phyloP scores from a whole-genome alignment of 768 basidiomycete species.

The Russula olivacea region DNA sequence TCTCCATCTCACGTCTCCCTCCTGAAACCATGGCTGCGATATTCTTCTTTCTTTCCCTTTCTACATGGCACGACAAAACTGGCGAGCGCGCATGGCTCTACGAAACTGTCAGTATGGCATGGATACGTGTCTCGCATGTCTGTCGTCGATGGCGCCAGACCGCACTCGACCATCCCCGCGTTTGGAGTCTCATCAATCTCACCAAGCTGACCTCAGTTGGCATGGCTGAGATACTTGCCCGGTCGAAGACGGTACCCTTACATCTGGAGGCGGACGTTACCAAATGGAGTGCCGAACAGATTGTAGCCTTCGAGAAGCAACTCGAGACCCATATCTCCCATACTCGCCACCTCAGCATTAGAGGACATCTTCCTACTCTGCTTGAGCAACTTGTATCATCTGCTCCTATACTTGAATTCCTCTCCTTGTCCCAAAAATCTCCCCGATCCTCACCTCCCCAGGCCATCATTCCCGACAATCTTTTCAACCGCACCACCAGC shows the following conservation, averaged over 20 bases:
- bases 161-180: conserved; percentile 6
- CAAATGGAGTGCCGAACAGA: not conserved
- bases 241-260: conserved; percentile 10
- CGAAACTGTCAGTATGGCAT: not conserved
- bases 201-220: not conserved
- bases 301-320: not conserved
- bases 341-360: not conserved
- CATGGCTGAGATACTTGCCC: conserved; percentile 6
- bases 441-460: too few species aligned
- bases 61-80: too few species aligned
- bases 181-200: conserved; percentile 17
- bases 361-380: not conserved
- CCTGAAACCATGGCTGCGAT: too few species aligned
- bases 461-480: not conserved
- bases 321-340: conserved; percentile 5
- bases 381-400: not conserved
- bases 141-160: conserved; percentile 22
- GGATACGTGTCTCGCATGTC: conserved; percentile 15
- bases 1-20: too few species aligned
- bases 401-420: not conserved
- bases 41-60: too few species aligned
- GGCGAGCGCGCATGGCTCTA: too few species aligned
- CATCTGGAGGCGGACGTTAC: not conserved
- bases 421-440: not conserved
- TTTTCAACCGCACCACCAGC: not conserved